phyloP scores from a whole-genome alignment of 2,329 filamentous ascomycete genomes.

The Metarhizium sp. region DNA sequence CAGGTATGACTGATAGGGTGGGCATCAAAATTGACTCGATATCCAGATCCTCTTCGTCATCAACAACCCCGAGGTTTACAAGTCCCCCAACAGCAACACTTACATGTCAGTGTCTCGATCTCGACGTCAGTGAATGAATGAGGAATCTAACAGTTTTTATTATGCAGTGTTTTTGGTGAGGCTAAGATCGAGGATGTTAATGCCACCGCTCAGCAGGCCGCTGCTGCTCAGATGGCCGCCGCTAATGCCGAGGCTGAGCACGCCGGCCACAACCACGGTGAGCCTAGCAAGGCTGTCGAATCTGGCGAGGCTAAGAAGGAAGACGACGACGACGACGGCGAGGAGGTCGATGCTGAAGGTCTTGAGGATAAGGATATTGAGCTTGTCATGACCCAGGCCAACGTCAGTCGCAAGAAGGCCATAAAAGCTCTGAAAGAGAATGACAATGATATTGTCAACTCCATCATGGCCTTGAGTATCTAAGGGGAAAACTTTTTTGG shows the following conservation, averaged over 20 bases:
- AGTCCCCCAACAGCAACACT: constrained; percentile 97
- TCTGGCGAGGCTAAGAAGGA: constrained; percentile 63
- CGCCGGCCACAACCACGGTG: constrained; percentile 62
- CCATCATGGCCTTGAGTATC: constrained; percentile 96
- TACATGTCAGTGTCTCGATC: constrained; percentile 70
- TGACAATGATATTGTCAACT: constrained; percentile 99
- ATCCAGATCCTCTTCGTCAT: constrained; percentile 95
- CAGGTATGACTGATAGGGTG: background rate
- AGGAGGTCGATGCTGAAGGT: constrained; percentile 90
- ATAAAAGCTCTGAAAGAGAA: constrained; percentile 98
- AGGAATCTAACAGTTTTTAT: constrained; percentile 1
- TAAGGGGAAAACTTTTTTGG: constrained; percentile 27
- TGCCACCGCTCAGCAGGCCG: constrained; percentile 83
- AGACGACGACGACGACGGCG: constrained; percentile 82
- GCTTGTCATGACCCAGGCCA: constrained; percentile 96
- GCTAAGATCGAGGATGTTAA: constrained; percentile 99
- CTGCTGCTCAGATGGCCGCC: constrained; percentile 86
- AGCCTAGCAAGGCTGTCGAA: constrained; percentile 54
- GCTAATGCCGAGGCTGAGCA: constrained; percentile 56
- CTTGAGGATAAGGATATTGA: constrained; percentile 99
- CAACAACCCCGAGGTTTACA: constrained; percentile 99
- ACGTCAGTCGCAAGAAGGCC: constrained; percentile 94
- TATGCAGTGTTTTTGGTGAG: constrained; percentile 87
- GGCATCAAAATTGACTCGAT: constrained; percentile 12
- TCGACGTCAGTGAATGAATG: background rate